A percentile compares a stretch with the other conserved stretches of the same genome.
Conservation (phyloP, 208 protist genomes). For the Trypanosoma theileri region DNA sequence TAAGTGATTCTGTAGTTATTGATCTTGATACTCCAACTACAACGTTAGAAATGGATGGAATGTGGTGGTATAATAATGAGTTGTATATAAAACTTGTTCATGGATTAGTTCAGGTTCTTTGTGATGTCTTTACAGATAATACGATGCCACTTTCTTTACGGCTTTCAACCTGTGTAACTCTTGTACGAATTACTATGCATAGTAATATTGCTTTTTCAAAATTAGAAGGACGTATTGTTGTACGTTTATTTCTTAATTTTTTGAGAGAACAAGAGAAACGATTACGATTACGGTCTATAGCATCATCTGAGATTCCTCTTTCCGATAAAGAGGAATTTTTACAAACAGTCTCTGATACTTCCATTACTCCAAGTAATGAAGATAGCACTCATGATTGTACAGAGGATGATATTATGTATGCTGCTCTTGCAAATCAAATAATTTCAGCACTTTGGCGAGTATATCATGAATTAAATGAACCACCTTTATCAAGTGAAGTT, state of each 20-base stretch:
- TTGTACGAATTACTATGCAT: conserved; percentile 46
- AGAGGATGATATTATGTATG: conserved; percentile 11
- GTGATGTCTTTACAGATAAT: conserved; percentile 31
- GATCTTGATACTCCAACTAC: background rate
- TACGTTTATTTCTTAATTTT: conserved; percentile 50
- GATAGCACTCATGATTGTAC: background rate
- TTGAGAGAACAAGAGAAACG: conserved; percentile 20
- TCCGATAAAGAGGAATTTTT: background rate
- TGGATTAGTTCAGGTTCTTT: conserved; percentile 44
- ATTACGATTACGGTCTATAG: background rate
- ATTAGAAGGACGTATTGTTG: conserved; percentile 54
- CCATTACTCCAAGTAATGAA: background rate
- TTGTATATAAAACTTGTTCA: conserved; percentile 50
- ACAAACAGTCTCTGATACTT: background rate
- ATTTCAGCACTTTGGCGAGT: conserved; percentile 50
- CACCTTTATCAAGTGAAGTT: conserved; percentile 59
- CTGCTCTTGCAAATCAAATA: conserved; percentile 35
- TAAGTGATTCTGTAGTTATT: background rate
- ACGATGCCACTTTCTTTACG: conserved; percentile 42
- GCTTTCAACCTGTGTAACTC: conserved; percentile 38
- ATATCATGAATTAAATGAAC: conserved; percentile 48
- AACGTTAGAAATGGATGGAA: background rate
- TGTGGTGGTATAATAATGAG: conserved; percentile 49
- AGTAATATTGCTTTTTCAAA: conserved; percentile 48
- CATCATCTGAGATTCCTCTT: background rate